Conservation (phyloP, 1,139 yeast genomes). For the Diutina scorzettiae region DNA sequence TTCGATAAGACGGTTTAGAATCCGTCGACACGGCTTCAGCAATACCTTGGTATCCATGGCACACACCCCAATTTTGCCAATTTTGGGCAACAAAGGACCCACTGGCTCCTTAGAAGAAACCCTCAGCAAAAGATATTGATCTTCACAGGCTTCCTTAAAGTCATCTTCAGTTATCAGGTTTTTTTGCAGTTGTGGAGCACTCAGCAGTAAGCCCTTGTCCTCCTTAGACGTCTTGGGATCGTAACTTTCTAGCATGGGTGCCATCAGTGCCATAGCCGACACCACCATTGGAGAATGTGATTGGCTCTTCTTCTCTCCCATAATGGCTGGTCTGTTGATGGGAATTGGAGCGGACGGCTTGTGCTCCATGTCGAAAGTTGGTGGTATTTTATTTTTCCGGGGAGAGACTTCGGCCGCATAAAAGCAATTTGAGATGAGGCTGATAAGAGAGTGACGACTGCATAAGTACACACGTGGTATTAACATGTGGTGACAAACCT, state of each 20-base stretch:
- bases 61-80: slow-evolving; percentile 95
- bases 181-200: slow-evolving; percentile 11
- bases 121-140: neutral
- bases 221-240: slow-evolving; percentile 63
- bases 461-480: too few species aligned
- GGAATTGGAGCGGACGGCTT: neutral
- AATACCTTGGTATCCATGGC: slow-evolving; percentile 98
- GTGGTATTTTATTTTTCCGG: too few species aligned
- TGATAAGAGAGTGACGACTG: too few species aligned
- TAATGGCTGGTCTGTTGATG: neutral
- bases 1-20: slow-evolving; percentile 75
- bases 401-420: too few species aligned
- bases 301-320: neutral
- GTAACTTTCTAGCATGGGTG: slow-evolving; percentile 63
- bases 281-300: slow-evolving; percentile 11
- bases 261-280: slow-evolving; percentile 65
- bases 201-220: slow-evolving; percentile 14
- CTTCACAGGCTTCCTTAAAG: neutral
- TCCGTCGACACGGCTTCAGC: slow-evolving; percentile 90
- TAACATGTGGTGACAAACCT: too few species aligned
- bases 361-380: too few species aligned
- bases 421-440: too few species aligned
- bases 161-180: slow-evolving; percentile 9
- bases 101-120: slow-evolving; percentile 1
- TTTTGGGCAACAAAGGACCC: slow-evolving; percentile 28